Evolutionary conservation across 176 grass and related monocot genomes (phyloP).

Genomic region (Oryza australiensis): DNA sequence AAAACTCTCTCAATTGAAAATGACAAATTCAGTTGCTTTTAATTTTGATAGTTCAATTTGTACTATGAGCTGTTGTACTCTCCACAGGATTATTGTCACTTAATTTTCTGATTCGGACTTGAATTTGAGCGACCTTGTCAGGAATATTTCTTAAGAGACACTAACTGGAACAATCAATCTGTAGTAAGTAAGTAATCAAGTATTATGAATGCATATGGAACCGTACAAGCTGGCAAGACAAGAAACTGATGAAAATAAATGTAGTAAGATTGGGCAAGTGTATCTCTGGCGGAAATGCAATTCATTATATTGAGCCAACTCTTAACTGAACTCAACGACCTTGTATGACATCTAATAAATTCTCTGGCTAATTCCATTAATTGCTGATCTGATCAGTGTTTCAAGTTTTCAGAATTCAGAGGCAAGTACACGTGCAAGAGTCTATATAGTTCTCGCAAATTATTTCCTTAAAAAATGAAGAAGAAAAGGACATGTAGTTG

Average conservation of each 20-base stretch:
- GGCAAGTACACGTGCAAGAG: constrained; percentile 30
- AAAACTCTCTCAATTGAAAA: neutral
- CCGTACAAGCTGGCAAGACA: constrained; percentile 4
- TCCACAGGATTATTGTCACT: neutral
- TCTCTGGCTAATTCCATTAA: constrained; percentile 23
- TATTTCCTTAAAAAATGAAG: constrained; percentile 1
- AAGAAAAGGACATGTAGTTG: neutral
- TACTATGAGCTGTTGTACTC: neutral
- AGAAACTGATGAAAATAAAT: neutral
- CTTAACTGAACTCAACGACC: neutral
- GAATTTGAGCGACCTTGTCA: neutral
- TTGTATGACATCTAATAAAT: constrained; percentile 11
- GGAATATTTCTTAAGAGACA: neutral
- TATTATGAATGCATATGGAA: neutral
- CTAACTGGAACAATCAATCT: neutral
- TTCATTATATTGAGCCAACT: constrained; percentile 1
- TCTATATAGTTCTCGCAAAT: neutral
- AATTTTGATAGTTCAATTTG: neutral
- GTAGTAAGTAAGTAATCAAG: neutral
- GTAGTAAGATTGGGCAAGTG: neutral
- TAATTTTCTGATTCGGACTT: neutral
- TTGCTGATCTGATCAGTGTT: constrained; percentile 13
- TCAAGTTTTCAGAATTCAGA: neutral
- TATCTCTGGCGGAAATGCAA: neutral
- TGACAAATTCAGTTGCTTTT: neutral